Evolutionary conservation across 495 filamentous ascomycete species (phyloP).

Genomic region (Neurospora sp.): DNA sequence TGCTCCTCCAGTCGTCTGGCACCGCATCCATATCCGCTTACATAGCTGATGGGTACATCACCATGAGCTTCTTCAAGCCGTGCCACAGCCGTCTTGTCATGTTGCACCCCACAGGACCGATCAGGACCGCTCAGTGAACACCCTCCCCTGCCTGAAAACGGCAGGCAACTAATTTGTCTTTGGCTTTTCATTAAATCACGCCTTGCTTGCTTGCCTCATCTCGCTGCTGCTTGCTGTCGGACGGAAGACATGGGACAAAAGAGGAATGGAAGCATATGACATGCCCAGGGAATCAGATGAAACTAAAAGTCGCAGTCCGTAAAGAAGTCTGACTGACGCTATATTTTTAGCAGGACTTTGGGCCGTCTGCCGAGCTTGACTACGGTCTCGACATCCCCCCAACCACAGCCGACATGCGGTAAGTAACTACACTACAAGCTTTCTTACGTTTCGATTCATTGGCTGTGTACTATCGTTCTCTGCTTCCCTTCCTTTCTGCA

Average conservation of each 20-base stretch:
- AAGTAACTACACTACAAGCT: conserved; percentile 11
- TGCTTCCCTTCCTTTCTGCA: background rate
- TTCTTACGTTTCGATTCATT: conserved; percentile 8
- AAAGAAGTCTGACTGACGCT: conserved; percentile 14
- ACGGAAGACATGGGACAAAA: conserved; percentile 5
- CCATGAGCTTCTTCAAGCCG: background rate
- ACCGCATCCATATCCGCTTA: background rate
- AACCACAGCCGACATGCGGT: conserved; percentile 39
- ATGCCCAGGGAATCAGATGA: background rate
- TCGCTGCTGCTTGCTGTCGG: background rate
- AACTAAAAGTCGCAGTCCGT: background rate
- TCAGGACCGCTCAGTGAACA: background rate
- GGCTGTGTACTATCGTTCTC: background rate
- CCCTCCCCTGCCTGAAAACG: background rate
- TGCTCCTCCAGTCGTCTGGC: background rate
- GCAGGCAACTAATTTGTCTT: background rate
- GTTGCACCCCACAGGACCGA: background rate
- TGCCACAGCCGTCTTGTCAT: background rate
- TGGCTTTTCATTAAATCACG: background rate
- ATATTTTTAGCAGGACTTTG: conserved; percentile 35
- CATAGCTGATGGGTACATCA: background rate
- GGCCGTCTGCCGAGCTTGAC: conserved; percentile 38
- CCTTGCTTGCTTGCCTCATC: background rate
- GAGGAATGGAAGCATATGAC: conserved; percentile 11
- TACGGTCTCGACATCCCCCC: conserved; percentile 32